Base-by-base conservation (phyloP, 2,329 filamentous ascomycete species). In the Fusarium keratoplasticum region DNA sequence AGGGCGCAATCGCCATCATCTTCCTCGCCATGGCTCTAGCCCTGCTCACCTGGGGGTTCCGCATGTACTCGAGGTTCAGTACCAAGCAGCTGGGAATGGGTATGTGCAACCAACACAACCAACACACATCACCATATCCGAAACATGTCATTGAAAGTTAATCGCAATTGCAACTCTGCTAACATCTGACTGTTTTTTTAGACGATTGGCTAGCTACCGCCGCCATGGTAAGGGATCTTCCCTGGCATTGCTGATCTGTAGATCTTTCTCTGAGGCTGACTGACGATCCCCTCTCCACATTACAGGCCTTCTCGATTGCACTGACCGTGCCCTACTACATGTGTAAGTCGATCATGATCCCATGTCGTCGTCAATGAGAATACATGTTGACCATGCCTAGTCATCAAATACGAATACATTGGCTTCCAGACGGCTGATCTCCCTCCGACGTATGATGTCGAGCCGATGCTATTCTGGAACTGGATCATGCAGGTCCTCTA, bases 401-500 rank as follows among this genome's bases (percentile, higher is more conserved):
- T 69, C 40, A 38, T 76, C 14, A 69, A 66, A 42, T 75, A 76
- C 20, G 67, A 76, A 11, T 77, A 67, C 36, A 33, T 65, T n/a
- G 74, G 75, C 22, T 75, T 76, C 20, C 27, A 20, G 4, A 75
- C 63, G 3, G 38, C 20, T 33, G 20, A 64, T 7, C 38, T 75
- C 5, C 74, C 72, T 6, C 18, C 64, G 2, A 61, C 62, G 0
- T 75, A 75, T 22, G 60, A 76, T 7, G 3, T 69, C 8, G 64
- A 76, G n/a, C 74, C 74, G 4, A 65, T 71, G 5, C 52, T 76
- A 1, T 76, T 73, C 10, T 76, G 75, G 55, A 76, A 77, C 27
- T 77, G 70, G 74, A 69, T 76, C n/a, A 69, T 77, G 64, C 75
- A 77, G 36, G 75, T 77, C 3, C 68, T 85, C 4, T 87, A 87